Evolutionary conservation across 768 basidiomycete genomes (phyloP), one percentile per base, ranked within the genome.

Genomic region (Boletus sp.): DNA sequence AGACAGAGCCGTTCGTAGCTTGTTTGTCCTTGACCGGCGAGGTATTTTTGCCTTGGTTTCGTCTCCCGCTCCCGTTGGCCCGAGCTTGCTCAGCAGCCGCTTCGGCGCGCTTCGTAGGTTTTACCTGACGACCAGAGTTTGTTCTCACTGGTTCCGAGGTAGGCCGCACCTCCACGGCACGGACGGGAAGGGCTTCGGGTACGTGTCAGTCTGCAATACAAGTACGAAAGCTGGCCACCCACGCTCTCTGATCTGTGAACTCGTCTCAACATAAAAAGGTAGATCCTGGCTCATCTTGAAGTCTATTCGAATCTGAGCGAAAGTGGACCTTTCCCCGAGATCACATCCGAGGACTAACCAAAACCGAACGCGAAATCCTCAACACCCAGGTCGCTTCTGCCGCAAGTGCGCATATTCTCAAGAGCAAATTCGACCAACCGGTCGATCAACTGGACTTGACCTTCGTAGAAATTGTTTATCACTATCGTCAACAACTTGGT

Each of bases 401-500:
- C 57, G 19, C 55, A 53, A 39, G 38, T 1, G n/a, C 19, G 56
- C 68, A 71, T 70, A 21, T 66, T 51, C 15, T 51, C 47, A 7
- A 70, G 48, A 6, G 68, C 70, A 40, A 54, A 58, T n/a, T 56
- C 49, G 32, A 65, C 64, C 1, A 71, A 23, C 10, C 60, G 50
- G 55, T 70, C 68, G 32, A 70, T 60, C 41, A 70, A 47, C 14
- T 71, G 61, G 3, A 64, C 59, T 15, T 65, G 65, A 15, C 59
- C 68, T 53, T 70, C 65, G 23, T 71, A 71, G 35, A 71, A 70
- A 39, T 56, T 62, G 25, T 70, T 70, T 25, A 67, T 55, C 10
- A 71, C 61, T 27, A 71, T 61, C 25, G 68, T 64, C 47, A 70
- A 47, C 13, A 70, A 37, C 70, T 71, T 34, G 23, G 41, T 27